A percentile compares a stretch with the other conserved stretches of the same genome.
These are phyloP conservation scores for Leptographium flavum DNA, from an alignment of 2,329 filamentous ascomycete genomes.

Conservation along the genomic window DNA sequence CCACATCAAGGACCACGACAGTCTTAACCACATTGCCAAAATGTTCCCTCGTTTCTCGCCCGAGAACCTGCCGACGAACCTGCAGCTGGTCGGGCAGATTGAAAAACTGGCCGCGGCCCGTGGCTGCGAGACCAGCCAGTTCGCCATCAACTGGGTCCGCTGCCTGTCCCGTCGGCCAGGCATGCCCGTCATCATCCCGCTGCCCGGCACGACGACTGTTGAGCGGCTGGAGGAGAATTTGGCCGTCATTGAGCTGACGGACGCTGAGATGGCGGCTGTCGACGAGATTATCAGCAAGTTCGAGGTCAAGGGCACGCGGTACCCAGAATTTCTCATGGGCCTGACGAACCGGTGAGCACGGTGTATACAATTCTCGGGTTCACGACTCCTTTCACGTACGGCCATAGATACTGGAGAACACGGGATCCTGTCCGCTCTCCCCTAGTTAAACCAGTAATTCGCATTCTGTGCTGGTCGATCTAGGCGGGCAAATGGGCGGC, in stretches of 20 bases:
- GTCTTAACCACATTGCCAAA: constrained; percentile 25
- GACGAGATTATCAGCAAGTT: constrained; percentile 13
- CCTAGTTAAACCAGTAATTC: no score
- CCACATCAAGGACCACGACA: constrained; percentile 22
- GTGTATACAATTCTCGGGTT: no score
- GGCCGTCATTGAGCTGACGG: constrained; percentile 20
- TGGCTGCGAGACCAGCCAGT: constrained; percentile 31
- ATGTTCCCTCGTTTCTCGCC: constrained; percentile 30
- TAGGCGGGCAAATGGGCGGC: no score
- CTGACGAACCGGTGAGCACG: no score
- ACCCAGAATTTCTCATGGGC: neutral
- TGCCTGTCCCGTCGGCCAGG: constrained; percentile 20
- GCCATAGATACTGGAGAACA: no score
- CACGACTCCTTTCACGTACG: no score
- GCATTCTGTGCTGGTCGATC: no score
- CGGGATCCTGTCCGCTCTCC: no score
- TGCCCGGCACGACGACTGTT: constrained; percentile 22
- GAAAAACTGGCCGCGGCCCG: constrained; percentile 31
- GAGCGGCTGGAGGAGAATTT: constrained; percentile 33
- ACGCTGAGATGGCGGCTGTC: constrained; percentile 23
- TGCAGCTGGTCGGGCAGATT: constrained; percentile 32
- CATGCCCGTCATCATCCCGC: constrained; percentile 37
- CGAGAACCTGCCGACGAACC: constrained; percentile 37
- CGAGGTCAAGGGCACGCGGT: constrained; percentile 8
- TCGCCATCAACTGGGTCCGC: constrained; percentile 43